Evolutionary conservation across 495 filamentous ascomycete genomes (phyloP), one percentile per base, ranked within the genome.

Genomic region (Aspergillus steynii): DNA sequence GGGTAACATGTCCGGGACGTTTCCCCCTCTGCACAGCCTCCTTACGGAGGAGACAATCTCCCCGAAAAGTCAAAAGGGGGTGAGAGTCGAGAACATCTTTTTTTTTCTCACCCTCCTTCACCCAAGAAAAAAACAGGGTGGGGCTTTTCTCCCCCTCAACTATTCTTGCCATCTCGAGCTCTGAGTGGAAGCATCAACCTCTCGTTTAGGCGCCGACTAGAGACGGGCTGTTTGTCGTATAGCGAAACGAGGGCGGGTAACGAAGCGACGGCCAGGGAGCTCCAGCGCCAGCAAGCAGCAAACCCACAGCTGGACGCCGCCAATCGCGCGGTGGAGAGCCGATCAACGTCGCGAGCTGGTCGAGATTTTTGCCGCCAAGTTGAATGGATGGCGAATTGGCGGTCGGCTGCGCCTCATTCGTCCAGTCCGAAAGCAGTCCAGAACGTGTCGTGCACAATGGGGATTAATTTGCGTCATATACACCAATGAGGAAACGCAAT

Each of bases 1-100:
- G 53, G 25, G 28, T 55, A 45, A 45, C 37, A 55, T 55, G 27
- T 52, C 29, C 53, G 37, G 37, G 37, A 42, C 37, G 37, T 42
- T 10, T 15, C 14, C 34, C 12, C 26, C 12, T n/a, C 31, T 59
- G 56, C 56, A 59, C 56, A 59, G 56, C 56, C 56, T 59, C 56
- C 56, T 29, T 32, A 20, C 20, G 20, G 20, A 20, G 20, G 20
- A 15, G 37, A 56, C 32, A n/a, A 56, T 46, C 31, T 46, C 45
- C 20, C 45, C 55, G 55, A 37, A 4, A 54, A 26, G 31, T 54
- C 52, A 37, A 54, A 55, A 47, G 34, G 53, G 53, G 53, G 14
- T 27, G 25, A 15, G 53, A 46, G 53, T 55, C 53, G 46, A 25
- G 46, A 55, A 27, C 34, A 32, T 55, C 53, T 5, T 34, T 5